Percentiles rank a stretch among this genome's conserved stretches.
These are phyloP conservation scores for Amorphotheca resinae DNA, from an alignment of 495 filamentous ascomycete genomes.

Conservation along the genomic window DNA sequence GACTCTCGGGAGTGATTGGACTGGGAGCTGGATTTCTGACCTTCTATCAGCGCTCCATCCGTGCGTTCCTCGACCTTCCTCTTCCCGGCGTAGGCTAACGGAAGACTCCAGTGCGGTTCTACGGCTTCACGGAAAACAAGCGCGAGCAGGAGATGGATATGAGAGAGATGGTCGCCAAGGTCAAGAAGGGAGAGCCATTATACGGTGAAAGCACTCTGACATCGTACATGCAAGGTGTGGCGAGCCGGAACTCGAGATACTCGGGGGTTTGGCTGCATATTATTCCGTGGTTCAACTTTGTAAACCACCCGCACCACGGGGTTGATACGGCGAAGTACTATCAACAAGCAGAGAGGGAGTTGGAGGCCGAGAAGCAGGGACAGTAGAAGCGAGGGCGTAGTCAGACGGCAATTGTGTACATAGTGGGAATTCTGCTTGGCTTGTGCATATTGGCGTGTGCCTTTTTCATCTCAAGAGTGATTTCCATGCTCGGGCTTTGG, in stretches of 20 bases:
- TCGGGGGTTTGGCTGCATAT: conserved; percentile 68
- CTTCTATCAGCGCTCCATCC: conserved; percentile 49
- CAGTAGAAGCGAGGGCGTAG: conserved; percentile 4
- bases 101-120: conserved; percentile 59
- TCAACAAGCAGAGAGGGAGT: conserved; percentile 82
- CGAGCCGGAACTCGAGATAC: conserved; percentile 85
- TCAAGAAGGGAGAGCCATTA: conserved; percentile 82
- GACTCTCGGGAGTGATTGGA: conserved; percentile 59
- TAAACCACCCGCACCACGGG: conserved; percentile 94
- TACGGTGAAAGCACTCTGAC: conserved; percentile 71
- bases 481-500: no score
- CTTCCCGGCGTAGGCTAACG: not conserved
- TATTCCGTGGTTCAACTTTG: conserved; percentile 93
- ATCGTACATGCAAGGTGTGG: conserved; percentile 86
- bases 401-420: conserved; percentile 1
- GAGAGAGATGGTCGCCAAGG: conserved; percentile 91
- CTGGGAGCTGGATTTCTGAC: conserved; percentile 62
- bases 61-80: conserved; percentile 27
- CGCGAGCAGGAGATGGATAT: conserved; percentile 93
- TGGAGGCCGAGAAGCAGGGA: conserved; percentile 56
- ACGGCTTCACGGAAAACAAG: conserved; percentile 82
- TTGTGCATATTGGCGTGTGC: conserved; percentile 14
- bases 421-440: conserved; percentile 1
- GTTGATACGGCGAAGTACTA: conserved; percentile 99
- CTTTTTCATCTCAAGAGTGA: no score